Evolutionary conservation across 192 early-diverging fungal genomes (phyloP), one percentile per base, ranked within the genome.

Genomic region (Coemansia sp.): DNA sequence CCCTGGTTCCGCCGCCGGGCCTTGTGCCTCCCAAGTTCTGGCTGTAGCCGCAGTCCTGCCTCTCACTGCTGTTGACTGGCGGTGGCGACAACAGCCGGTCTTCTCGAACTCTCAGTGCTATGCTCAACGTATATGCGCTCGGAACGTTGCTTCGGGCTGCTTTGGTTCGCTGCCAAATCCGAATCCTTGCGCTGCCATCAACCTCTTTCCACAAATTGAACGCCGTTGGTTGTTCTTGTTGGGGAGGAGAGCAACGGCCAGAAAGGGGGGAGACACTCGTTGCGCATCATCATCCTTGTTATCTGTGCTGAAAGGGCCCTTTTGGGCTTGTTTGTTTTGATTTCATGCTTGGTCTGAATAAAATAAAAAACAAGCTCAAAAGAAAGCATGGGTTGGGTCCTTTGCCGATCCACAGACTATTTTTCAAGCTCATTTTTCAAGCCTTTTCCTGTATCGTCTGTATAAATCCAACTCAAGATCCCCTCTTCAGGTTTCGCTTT

Each of bases 171-270:
- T 7, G 37, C 37, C 8, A 40, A 1, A 7, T 15, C 37, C 37
- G 15, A 3, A 15, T 15, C 37, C 37, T 40, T 1, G 37, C 15
- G 37, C 37, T 40, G 37, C 37, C 10, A 7, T 15, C 37, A 3
- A 13, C 37, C 37, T 1, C 37, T 1, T 15, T 40, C 10, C n/a
- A n/a, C n/a, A n/a, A n/a, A n/a, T n/a, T n/a, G n/a, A n/a, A n/a
- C n/a, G n/a, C 21, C 13, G 25, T 26, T 23, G 23, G 48, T 59
- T 66, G 64, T 66, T 34, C 64, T 58, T 43, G 64, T 58, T 58
- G 64, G 64, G 64, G 42, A n/a, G 40, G 64, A 31, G 12, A n/a
- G n/a, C n/a, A n/a, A 25, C 20, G 43, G 43, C 25, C 21, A n/a
- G 48, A 51, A 51, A 51, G 48, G 9, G 48, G 15, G 37, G 37